Evolutionary conservation across 2,329 filamentous ascomycete genomes (phyloP).

Genomic region (Chaetothyriales sp.): DNA sequence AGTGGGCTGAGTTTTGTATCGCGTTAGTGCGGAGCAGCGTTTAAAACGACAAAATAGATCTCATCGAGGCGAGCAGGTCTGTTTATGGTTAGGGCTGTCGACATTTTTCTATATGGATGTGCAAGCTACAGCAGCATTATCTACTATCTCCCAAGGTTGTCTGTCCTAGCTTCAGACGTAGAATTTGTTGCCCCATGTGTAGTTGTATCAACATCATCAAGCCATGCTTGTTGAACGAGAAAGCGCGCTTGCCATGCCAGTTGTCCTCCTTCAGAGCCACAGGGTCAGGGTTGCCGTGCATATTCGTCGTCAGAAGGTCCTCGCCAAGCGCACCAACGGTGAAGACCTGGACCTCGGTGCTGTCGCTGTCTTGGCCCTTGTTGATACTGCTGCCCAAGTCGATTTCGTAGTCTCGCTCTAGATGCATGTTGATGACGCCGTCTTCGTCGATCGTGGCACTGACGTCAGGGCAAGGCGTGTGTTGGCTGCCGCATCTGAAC

Average conservation of each 20-base stretch:
- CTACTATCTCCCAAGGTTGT: too few species aligned
- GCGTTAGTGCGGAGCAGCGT: conserved; percentile 11
- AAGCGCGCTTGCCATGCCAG: conserved; percentile 46
- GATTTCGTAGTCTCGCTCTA: conserved; percentile 46
- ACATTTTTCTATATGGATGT: too few species aligned
- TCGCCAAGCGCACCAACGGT: conserved; percentile 52
- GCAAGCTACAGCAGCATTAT: too few species aligned
- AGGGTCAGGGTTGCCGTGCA: conserved; percentile 49
- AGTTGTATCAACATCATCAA: conserved; percentile 57
- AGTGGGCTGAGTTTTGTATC: conserved; percentile 16
- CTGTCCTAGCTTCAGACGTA: background rate
- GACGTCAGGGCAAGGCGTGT: conserved; percentile 48
- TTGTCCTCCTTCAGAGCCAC: conserved; percentile 47
- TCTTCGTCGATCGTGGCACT: conserved; percentile 33
- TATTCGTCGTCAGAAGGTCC: conserved; percentile 47
- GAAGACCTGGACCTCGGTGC: conserved; percentile 28
- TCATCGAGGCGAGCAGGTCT: too few species aligned
- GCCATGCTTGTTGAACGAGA: conserved; percentile 55
- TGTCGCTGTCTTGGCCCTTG: conserved; percentile 29
- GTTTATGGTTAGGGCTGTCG: too few species aligned
- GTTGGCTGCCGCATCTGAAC: conserved; percentile 36
- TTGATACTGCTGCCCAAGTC: conserved; percentile 32
- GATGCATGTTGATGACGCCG: conserved; percentile 61
- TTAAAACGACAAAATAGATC: background rate
- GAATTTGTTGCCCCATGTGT: conserved; percentile 6